phyloP scores from a whole-genome alignment of 1,139 yeast genomes.

The Hemisphaericaspora subhashii region DNA sequence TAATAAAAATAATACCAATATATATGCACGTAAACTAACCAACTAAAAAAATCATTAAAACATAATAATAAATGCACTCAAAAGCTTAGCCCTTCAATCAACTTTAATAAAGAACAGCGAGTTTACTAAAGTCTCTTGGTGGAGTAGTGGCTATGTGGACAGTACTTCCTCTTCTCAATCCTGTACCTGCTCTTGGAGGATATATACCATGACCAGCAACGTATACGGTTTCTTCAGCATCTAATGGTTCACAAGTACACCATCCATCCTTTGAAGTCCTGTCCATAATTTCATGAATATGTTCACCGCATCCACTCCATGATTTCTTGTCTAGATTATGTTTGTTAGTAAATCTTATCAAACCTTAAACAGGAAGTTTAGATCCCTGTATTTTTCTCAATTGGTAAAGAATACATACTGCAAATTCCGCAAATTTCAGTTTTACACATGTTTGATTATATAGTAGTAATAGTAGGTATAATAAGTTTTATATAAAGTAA shows the following conservation, averaged over 20 bases:
- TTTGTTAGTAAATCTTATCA: slow-evolving; percentile 4
- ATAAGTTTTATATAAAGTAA: background rate
- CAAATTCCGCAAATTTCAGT: slow-evolving; percentile 40
- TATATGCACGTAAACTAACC: too few species aligned
- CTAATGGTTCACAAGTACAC: slow-evolving; percentile 38
- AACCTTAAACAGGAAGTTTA: background rate
- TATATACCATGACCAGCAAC: slow-evolving; percentile 26
- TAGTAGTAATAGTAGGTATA: too few species aligned
- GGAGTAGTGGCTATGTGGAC: background rate
- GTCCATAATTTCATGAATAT: slow-evolving; percentile 34
- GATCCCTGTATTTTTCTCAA: slow-evolving; percentile 11
- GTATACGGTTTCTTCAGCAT: slow-evolving; percentile 14
- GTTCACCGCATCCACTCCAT: slow-evolving; percentile 41
- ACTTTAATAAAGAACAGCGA: background rate
- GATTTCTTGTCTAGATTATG: slow-evolving; percentile 25
- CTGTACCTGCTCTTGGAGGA: slow-evolving; percentile 49
- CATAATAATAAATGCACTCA: too few species aligned
- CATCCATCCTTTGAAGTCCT: slow-evolving; percentile 33
- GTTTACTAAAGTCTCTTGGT: background rate
- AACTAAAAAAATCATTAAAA: too few species aligned
- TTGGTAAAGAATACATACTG: slow-evolving; percentile 22
- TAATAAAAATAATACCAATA: background rate
- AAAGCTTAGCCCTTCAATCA: too few species aligned
- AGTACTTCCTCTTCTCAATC: slow-evolving; percentile 21
- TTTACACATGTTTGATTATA: slow-evolving; percentile 34